Evolutionary conservation across 768 basidiomycete genomes (phyloP).

Genomic region (Termitomyces sp.): DNA sequence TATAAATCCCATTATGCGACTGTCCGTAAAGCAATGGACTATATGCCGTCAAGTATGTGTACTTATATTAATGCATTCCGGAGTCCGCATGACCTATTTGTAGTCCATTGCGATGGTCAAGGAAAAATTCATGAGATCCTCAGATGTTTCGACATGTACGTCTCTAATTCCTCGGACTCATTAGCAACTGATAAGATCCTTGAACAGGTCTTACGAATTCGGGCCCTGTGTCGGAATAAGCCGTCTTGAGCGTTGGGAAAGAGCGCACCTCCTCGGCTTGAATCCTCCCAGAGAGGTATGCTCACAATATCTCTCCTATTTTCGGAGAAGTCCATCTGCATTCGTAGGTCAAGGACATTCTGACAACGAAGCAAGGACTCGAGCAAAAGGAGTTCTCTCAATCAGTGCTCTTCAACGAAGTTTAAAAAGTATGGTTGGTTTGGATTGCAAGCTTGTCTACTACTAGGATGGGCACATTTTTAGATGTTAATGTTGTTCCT

Average conservation of each 20-base stretch:
- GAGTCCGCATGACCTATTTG: constrained; percentile 6
- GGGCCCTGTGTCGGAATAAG: constrained; percentile 78
- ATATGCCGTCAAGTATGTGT: constrained; percentile 56
- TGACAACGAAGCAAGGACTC: constrained; percentile 64
- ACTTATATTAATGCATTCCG: neutral
- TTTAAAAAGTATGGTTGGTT: constrained; percentile 21
- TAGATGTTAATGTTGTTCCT: neutral
- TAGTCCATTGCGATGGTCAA: constrained; percentile 66
- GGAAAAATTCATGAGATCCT: constrained; percentile 69
- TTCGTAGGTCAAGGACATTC: constrained; percentile 75
- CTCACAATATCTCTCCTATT: neutral
- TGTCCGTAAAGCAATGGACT: constrained; percentile 52
- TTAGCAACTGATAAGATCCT: constrained; percentile 8
- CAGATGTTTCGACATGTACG: constrained; percentile 75
- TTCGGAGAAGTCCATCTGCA: neutral
- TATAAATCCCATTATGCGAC: constrained; percentile 51
- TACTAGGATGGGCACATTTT: neutral
- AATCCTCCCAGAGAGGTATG: constrained; percentile 77
- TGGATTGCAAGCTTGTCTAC: neutral
- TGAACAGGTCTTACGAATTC: constrained; percentile 65
- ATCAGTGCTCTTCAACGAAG: constrained; percentile 56
- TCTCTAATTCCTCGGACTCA: constrained; percentile 3
- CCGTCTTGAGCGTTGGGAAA: constrained; percentile 86
- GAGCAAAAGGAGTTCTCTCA: constrained; percentile 53
- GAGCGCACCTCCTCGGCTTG: constrained; percentile 75